Conservation (phyloP, 140 eudicot species). For the Anethum foeniculum region DNA sequence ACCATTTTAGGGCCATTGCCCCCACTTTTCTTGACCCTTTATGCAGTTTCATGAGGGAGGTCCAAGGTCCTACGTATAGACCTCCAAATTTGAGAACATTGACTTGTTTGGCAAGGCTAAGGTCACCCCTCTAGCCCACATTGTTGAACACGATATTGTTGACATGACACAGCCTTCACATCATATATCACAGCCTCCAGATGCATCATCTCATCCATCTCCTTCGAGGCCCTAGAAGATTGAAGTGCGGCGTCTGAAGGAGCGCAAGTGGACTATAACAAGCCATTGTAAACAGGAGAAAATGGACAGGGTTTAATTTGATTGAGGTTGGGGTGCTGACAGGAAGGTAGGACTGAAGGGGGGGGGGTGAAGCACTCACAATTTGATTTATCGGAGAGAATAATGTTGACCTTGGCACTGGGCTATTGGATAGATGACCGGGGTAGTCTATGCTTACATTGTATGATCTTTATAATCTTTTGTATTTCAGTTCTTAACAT, state of each 20-base stretch:
- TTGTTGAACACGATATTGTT: no score
- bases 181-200: background rate
- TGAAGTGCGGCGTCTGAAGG: background rate
- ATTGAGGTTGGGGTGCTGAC: background rate
- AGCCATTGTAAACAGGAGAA: no score
- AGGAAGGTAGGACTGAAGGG: no score
- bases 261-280: no score
- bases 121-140: background rate
- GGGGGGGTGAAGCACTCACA: background rate
- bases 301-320: no score
- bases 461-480: background rate
- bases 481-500: no score
- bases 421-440: background rate
- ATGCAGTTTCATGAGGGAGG: no score
- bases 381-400: background rate
- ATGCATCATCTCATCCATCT: fast-evolving
- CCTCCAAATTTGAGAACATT: background rate
- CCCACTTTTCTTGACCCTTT: no score
- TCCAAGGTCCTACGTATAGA: no score
- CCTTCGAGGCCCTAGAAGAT: background rate
- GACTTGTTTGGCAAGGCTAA: background rate
- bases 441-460: no score
- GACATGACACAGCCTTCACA: background rate
- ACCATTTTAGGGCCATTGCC: no score
- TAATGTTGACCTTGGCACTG: background rate